These are phyloP conservation scores for Pleurotus giganteus DNA, from an alignment of 768 basidiomycete genomes.

Conservation along the genomic window DNA sequence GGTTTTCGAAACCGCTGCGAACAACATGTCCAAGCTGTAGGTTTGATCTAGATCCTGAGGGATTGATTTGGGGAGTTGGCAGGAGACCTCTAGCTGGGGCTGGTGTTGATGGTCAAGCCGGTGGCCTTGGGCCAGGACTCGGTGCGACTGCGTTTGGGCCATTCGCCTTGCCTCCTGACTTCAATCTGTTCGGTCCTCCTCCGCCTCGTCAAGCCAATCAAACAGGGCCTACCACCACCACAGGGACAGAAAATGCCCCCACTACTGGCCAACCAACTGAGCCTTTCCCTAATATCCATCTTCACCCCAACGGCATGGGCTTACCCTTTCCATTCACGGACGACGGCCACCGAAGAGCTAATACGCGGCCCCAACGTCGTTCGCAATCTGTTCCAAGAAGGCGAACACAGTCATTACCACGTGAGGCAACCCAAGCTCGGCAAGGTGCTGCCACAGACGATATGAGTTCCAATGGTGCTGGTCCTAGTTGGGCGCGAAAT, in stretches of 20 bases:
- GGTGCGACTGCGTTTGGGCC: background rate
- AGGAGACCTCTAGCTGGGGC: constrained; percentile 17
- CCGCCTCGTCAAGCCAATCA: too few species aligned
- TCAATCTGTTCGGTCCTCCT: background rate
- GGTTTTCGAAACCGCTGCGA: constrained; percentile 77
- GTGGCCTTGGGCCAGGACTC: background rate
- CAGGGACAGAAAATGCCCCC: background rate
- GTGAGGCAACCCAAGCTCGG: background rate
- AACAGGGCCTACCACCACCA: background rate
- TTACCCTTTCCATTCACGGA: background rate
- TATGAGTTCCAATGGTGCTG: background rate
- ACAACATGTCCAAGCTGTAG: constrained; percentile 85
- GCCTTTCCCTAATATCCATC: background rate
- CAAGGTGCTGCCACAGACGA: background rate
- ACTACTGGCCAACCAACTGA: background rate
- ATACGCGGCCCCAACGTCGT: background rate
- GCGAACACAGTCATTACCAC: constrained; percentile 3
- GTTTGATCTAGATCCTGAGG: constrained; percentile 81
- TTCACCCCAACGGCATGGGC: background rate
- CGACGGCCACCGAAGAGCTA: background rate
- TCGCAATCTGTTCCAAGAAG: constrained; percentile 6
- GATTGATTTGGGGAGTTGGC: constrained; percentile 49
- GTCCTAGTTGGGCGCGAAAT: constrained; percentile 8
- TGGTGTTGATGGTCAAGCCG: constrained; percentile 1
- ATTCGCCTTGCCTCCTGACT: background rate